Evolutionary conservation across 495 filamentous ascomycete genomes (phyloP), one percentile per base, ranked within the genome.

Genomic region (Arthonia radiata): DNA sequence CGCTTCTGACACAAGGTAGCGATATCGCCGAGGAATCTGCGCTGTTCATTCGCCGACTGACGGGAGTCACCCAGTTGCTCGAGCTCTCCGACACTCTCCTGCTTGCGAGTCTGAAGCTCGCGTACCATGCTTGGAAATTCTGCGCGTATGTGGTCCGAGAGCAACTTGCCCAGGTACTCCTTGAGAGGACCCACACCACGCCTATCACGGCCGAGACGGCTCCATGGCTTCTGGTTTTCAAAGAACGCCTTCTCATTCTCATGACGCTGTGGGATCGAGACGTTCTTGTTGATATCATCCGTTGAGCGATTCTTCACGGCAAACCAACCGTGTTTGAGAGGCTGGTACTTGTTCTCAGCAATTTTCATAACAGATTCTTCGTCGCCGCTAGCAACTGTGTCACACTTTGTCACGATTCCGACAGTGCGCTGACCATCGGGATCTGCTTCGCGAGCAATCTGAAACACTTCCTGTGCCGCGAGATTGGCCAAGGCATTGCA

Each of bases 101-200:
- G 25, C 18, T 33, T 26, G 13, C 39, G 22, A 4, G 22, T 21
- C 17, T 37, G 25, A 13, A 51, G 36, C 13, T 50, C 48, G 12
- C 39, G 39, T 5, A 50, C 33, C n/a, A 52, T 28, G 5, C 26
- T 29, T 1, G 46, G 45, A 18, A 44, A 46, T 19, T 50, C 45
- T 11, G 35, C 35, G 7, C 33, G 28, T n/a, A 51, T 44, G 24
- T 41, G 32, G 21, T 41, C 35, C n/a, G 36, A 36, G 4, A 49
- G 32, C 11, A 46, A 43, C 2, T 49, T 40, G 2, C 43, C 36
- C 7, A 69, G 44, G 11, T 54, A 56, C 0, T 3, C 27, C 15
- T 33, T 35, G 10, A 42, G 26, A 3, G 42, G 7, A 4, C 32
- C 24, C 19, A 22, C 19, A 11, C 19, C 19, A 22, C 6, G 6